A percentile compares a stretch with the other conserved stretches of the same genome.
Conservation (phyloP, 2,329 filamentous ascomycete species). For the Botrytis pseudocinerea region DNA sequence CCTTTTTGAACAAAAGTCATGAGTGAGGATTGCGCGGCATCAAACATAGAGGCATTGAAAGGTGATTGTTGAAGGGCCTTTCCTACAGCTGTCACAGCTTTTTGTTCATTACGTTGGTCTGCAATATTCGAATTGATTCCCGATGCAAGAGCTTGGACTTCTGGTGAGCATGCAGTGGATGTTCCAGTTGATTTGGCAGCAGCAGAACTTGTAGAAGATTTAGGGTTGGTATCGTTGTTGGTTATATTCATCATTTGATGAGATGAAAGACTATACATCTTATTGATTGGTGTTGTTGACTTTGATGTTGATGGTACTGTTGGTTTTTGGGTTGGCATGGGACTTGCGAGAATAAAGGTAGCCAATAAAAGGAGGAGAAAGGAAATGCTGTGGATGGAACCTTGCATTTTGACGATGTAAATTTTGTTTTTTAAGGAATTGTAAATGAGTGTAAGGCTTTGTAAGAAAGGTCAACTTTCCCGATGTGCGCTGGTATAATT, state of each 20-base stretch:
- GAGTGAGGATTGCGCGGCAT: slow-evolving; percentile 26
- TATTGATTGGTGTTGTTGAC: background rate
- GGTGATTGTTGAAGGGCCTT: slow-evolving; percentile 28
- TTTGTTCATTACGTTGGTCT: slow-evolving; percentile 32
- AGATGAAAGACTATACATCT: background rate
- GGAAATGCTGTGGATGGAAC: background rate
- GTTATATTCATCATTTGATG: background rate
- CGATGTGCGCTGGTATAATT: background rate
- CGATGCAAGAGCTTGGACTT: slow-evolving; percentile 28
- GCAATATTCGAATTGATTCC: slow-evolving; percentile 33
- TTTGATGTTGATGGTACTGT: background rate
- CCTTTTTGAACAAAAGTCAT: slow-evolving; percentile 32
- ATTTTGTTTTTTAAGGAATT: background rate
- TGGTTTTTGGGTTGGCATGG: background rate
- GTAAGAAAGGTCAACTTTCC: background rate
- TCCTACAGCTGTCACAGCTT: slow-evolving; percentile 28
- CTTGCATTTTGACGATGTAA: slow-evolving; percentile 1
- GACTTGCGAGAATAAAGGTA: background rate
- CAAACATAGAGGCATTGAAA: slow-evolving; percentile 27
- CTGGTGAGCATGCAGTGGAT: slow-evolving; percentile 24
- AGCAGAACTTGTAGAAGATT: background rate
- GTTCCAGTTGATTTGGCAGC: slow-evolving; percentile 15
- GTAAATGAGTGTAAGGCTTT: background rate
- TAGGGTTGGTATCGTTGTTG: background rate
- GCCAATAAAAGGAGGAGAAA: background rate